Conservation (phyloP, 345 rosid genomes). For the Ailanthus altissimus region DNA sequence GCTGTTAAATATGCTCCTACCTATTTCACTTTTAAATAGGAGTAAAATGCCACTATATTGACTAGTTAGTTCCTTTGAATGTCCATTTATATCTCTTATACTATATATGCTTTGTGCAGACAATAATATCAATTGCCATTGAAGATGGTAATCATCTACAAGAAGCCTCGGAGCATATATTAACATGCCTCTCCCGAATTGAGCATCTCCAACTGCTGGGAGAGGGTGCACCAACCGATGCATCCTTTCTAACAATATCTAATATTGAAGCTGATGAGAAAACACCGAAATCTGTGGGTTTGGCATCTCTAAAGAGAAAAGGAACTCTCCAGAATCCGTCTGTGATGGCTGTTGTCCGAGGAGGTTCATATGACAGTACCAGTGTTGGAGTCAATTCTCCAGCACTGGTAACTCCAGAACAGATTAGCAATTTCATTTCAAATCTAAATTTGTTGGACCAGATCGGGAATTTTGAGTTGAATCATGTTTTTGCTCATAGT, state of each 20-base stretch:
- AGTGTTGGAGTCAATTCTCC: slow-evolving; percentile 59
- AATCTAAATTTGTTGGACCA: slow-evolving; percentile 97
- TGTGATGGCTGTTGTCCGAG: slow-evolving; percentile 96
- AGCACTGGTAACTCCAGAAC: slow-evolving; percentile 72
- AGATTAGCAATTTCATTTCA: slow-evolving; percentile 73
- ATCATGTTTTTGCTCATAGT: slow-evolving; percentile 94
- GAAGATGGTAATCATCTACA: slow-evolving; percentile 96
- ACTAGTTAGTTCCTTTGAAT: slow-evolving; percentile 6
- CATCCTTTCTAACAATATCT: slow-evolving; percentile 70
- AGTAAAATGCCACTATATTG: neutral
- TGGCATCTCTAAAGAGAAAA: slow-evolving; percentile 76
- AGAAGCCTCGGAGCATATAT: slow-evolving; percentile 95
- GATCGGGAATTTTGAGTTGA: slow-evolving; percentile 90
- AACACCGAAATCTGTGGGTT: slow-evolving; percentile 49
- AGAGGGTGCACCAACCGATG: slow-evolving; percentile 93
- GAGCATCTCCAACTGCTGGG: slow-evolving; percentile 96
- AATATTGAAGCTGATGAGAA: slow-evolving; percentile 72
- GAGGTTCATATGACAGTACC: slow-evolving; percentile 92
- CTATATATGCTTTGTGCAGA: slow-evolving; percentile 47
- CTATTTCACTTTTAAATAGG: neutral
- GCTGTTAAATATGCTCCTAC: neutral
- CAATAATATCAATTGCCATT: slow-evolving; percentile 85
- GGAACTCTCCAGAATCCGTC: slow-evolving; percentile 91
- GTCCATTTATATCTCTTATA: slow-evolving; percentile 3
- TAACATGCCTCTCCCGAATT: slow-evolving; percentile 93